Percentiles rank a stretch among this genome's conserved stretches.
Conservation (phyloP, 192 early-diverging fungal genomes). For the Rhizoclosmatium globosum region DNA sequence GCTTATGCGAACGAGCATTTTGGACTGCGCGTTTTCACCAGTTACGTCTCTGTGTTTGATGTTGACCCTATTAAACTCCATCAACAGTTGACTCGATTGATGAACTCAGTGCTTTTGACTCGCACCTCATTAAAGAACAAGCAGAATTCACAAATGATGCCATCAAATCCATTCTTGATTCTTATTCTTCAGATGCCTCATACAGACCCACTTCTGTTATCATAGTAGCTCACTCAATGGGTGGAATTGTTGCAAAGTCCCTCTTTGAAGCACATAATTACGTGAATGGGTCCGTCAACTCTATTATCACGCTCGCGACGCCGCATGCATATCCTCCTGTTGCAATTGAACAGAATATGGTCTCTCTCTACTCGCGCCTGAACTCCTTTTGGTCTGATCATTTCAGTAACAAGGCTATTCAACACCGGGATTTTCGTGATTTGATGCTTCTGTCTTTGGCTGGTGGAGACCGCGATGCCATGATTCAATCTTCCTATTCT, state of each 20-base stretch:
- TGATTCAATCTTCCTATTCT: conserved; percentile 80
- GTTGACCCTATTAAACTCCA: not conserved
- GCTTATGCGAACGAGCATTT: conserved; percentile 31
- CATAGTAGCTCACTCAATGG: conserved; percentile 96
- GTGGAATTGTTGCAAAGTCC: conserved; percentile 93
- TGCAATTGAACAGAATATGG: conserved; percentile 67
- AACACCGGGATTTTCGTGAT: conserved; percentile 30
- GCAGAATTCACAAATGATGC: conserved; percentile 72
- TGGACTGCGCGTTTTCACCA: conserved; percentile 9
- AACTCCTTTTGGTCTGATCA: conserved; percentile 74
- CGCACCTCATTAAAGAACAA: conserved; percentile 82
- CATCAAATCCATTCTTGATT: conserved; percentile 48
- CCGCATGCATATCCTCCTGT: conserved; percentile 88
- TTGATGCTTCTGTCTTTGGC: conserved; percentile 86
- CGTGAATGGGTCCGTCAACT: conserved; percentile 72
- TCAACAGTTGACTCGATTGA: conserved; percentile 83
- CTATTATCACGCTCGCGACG: conserved; percentile 90
- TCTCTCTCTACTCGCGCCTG: conserved; percentile 70
- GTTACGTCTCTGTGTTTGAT: not conserved
- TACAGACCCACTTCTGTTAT: conserved; percentile 71
- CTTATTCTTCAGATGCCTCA: conserved; percentile 26
- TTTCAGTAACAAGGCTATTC: conserved; percentile 23
- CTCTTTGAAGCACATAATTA: conserved; percentile 79
- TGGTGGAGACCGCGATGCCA: conserved; percentile 88
- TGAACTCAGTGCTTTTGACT: conserved; percentile 92